Evolutionary conservation across 1,284 basidiomycete species (phyloP).

Genomic region (Melampsora allii-populina): DNA sequence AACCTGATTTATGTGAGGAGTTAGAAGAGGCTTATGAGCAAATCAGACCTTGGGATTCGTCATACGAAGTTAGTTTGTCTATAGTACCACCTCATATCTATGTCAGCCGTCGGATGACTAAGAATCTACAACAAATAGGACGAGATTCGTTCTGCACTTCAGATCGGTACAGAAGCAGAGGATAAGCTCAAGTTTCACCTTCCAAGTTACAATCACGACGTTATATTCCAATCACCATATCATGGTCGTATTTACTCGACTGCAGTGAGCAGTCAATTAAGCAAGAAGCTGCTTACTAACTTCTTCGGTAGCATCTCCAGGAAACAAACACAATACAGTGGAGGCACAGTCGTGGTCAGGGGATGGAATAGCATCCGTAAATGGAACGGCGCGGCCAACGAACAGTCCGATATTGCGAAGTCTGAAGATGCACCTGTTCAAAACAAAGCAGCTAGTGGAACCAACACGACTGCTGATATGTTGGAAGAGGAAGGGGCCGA

Average conservation of each 20-base stretch:
- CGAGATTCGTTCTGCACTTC: conserved; percentile 24
- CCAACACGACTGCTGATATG: conserved; percentile 46
- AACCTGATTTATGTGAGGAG: conserved; percentile 50
- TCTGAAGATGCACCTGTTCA: conserved; percentile 3
- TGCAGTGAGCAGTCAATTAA: conserved; percentile 35
- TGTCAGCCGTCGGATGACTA: not conserved
- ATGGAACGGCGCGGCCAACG: conserved; percentile 12
- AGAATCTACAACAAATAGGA: conserved; percentile 26
- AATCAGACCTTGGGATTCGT: conserved; percentile 52
- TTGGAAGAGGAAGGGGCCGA: conserved; percentile 45
- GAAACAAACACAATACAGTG: conserved; percentile 29
- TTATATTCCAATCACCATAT: conserved; percentile 50
- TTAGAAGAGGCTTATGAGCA: conserved; percentile 52
- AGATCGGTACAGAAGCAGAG: conserved; percentile 44
- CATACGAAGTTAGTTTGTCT: conserved; percentile 45
- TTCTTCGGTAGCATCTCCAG: conserved; percentile 41
- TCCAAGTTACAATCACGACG: conserved; percentile 45
- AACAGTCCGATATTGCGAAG: not conserved
- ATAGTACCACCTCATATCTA: too few relatives aligned
- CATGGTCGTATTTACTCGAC: conserved; percentile 48
- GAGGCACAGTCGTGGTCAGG: conserved; percentile 29
- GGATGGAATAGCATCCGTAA: conserved; percentile 35
- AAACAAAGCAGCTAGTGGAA: conserved; percentile 20
- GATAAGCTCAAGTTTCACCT: conserved; percentile 45
- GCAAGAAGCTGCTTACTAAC: conserved; percentile 42